Base-by-base conservation (phyloP, 495 filamentous ascomycete genomes). In the Penicillium manginii region DNA sequence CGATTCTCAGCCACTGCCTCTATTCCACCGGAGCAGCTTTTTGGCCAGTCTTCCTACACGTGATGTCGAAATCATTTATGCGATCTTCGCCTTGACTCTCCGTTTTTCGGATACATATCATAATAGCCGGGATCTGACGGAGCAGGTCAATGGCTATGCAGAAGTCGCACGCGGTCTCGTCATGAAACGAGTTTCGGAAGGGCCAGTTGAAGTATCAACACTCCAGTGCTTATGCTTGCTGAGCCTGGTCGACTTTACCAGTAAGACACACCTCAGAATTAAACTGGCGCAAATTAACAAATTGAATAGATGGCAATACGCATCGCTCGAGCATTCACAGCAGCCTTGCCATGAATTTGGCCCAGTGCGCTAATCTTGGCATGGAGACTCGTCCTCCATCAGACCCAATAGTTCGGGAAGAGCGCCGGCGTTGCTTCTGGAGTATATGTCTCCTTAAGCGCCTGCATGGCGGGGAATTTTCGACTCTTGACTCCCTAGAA, bases 401-500 rank as follows among this genome's bases (percentile, higher is more conserved):
- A 11, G 66, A 61, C 19, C 50, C 40, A 2, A 45, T 65, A 6
- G 42, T 61, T 10, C 74, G 69, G 8, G 78, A 80, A 57, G 78
- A 81, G 50, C 71, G 78, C 21, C 58, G 78, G 37, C 66, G 78
- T 23, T 81, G 78, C 47, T 81, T 79, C 33, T 81, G 78, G 78
- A 78, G 77, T 21, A 73, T 81, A 17, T 81, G 70, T 57, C 68
- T 81, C 9, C 66, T 81, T 26, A 80, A 78, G 42, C 64, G 74
- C 19, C 68, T 81, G 2, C 78, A 81, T 26, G 78, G 76, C 4
- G 73, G 67, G 11, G 78, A 78, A 9, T 78, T 78, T 33, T 71
- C 70, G 11, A 67, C 77, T 8, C 32, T 74, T 1, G 77, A 80
- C 46, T 61, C 71, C 31, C 59, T 74, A 2, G 74, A 73, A 6